Evolutionary conservation across 495 filamentous ascomycete genomes (phyloP).

Genomic region (Echria macrotheca): DNA sequence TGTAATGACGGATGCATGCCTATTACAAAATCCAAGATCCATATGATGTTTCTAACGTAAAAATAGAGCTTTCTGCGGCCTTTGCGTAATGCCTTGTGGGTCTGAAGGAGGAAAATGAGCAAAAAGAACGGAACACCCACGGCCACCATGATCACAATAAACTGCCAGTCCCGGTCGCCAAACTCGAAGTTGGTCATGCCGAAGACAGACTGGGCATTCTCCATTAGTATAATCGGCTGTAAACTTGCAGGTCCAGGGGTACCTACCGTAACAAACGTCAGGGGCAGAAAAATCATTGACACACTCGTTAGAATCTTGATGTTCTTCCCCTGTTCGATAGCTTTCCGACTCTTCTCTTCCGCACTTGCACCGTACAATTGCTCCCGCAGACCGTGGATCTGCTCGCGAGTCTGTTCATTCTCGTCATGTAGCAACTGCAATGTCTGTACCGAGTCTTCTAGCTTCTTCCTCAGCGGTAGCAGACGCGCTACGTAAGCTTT

Average conservation of each 20-base stretch:
- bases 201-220: constrained; percentile 3
- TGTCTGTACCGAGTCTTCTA: constrained; percentile 20
- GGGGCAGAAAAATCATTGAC: constrained; percentile 37
- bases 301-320: constrained; percentile 38
- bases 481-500: constrained; percentile 14
- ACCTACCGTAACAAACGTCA: constrained; percentile 35
- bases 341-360: constrained; percentile 27
- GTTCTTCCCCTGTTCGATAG: constrained; percentile 33
- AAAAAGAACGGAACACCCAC: constrained; percentile 33
- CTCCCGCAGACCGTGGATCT: constrained; percentile 28
- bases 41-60: no score
- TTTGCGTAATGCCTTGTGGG: no score
- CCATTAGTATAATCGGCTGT: neutral
- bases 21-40: no score
- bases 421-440: constrained; percentile 18
- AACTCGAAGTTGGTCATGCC: constrained; percentile 18
- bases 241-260: neutral
- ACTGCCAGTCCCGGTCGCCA: constrained; percentile 24
- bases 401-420: constrained; percentile 25
- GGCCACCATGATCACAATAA: constrained; percentile 25
- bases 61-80: no score
- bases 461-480: constrained; percentile 20
- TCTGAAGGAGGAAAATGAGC: no score
- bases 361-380: constrained; percentile 30
- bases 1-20: no score